Base-by-base conservation (phyloP, 179 eudicot species). In the Gypsophila paniculata region DNA sequence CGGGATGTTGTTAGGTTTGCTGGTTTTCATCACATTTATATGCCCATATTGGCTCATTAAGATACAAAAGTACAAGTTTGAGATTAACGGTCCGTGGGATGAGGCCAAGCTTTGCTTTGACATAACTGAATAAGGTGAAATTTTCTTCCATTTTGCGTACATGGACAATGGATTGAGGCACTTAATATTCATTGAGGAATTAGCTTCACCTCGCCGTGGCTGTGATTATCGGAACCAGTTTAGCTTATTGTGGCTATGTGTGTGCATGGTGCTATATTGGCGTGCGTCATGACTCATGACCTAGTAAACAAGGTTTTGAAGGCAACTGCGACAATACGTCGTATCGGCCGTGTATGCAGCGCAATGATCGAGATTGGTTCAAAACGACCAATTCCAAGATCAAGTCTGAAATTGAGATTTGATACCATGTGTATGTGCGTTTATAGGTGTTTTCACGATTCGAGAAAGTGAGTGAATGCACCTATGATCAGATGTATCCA, bases 1-100 rank as follows among this genome's bases (percentile, higher is more conserved):
- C 62, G 83, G 85, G 61, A 62, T 87, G 34, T 44, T 93, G 74
- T 71, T 88, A 74, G 76, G 88, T 68, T 72, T 86, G 74, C 76
- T 89, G 82, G 84, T 85, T 69, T 89, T 87, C 51, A 81, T 93
- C 65, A 93, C 84, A 54, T 74, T 93, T 72, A 86, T 90, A 17
- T 88, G 96, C 61, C 98, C 98, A 54, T 93, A 86, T 79, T 93
- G 97, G 97, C 90, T 93, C 73, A 91, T 88, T 71, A 85, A 93
- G 70, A 89, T 91, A 73, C 98, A 92, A 69, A 88, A 86, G 78
- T 92, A 90, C 81, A 92, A 92, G 85, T 88, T 92, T 77, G 96
- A 92, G 78, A 92, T 90, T 55, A 92, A 93, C 76, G 98, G 98
- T 65, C 98, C 98, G 18, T 89, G 96, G 96, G 98, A 90, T 74